phyloP scores from a whole-genome alignment of 306 rosid genomes.

The Ochetophila trinervis region DNA sequence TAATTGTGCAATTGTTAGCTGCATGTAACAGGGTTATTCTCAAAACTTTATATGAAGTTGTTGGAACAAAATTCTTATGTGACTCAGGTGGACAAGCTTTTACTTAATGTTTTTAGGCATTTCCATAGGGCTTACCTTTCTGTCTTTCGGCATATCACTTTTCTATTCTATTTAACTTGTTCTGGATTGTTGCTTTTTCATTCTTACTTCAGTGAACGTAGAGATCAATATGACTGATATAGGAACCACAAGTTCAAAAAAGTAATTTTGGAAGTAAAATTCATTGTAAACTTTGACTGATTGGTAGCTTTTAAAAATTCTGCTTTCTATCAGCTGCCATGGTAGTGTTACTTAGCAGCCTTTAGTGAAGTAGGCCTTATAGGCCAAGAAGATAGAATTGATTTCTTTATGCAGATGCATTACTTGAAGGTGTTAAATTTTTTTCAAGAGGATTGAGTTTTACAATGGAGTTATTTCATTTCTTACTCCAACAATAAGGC shows the following conservation, averaged over 20 bases:
- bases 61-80: neutral
- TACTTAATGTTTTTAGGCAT: neutral
- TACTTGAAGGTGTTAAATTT: neutral
- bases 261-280: neutral
- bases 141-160: neutral
- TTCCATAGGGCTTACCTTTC: neutral
- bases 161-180: neutral
- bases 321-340: neutral
- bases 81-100: neutral
- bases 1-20: no score
- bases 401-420: neutral
- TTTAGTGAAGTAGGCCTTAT: neutral
- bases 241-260: neutral
- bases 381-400: no score
- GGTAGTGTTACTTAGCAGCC: neutral
- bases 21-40: no score
- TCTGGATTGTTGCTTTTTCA: neutral
- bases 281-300: neutral
- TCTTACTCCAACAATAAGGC: neutral
- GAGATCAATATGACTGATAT: neutral
- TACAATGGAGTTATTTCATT: neutral
- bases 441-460: neutral
- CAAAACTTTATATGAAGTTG: neutral
- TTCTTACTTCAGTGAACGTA: slow-evolving; percentile 11
- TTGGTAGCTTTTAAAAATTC: neutral